Base-by-base conservation (phyloP, 139 green algal genomes). In the Trebouxia sp. region DNA sequence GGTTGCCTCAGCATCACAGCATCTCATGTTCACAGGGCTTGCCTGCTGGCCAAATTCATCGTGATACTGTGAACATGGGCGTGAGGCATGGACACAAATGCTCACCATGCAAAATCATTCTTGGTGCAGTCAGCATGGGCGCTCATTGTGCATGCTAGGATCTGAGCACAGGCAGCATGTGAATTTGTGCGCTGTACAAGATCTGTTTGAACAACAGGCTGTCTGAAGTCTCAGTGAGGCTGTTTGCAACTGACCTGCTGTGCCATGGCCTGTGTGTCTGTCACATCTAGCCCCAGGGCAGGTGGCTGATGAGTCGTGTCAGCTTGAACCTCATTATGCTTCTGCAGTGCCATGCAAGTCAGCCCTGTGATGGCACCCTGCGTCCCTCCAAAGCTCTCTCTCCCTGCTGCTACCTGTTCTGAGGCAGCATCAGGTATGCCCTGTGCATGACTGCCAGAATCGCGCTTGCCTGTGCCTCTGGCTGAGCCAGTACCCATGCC, bases 291-390 rank as follows among this genome's bases (percentile, higher is more conserved):
- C 47, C 47, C 62, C 42, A 35, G 26, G 42, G 7, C 58, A 70
- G 26, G 32, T 42, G 58, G 20, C 26, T 39, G 17, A 72, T 39
- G 14, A 42, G 62, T 5, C 10, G 62, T 26, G 14, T 17, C 47
- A 53, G 47, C 20, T 14, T n/a, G n/a, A n/a, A n/a, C 32, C 32
- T 72, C 15, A n/a, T 43, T 72, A 15, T 45, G 62, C 62, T 72
- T 72, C 35, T 72, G 62, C 62, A 72, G 20, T 24, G 62, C 62
- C 62, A 72, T 42, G 62, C 43, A 14, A 24, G 62, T 72, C 32
- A 72, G 62, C 32, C 62, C 62, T 12, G 62, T 72, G 62, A 72
- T 72, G 5, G 62, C 62, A 5, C 62, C 62, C 15, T 72, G 62
- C n/a, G 62, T 72, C n/a, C 62, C 62, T 26, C 62, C 62, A 26